Base-by-base conservation (phyloP, 1,284 basidiomycete species). In the Kwoniella shivajii region DNA sequence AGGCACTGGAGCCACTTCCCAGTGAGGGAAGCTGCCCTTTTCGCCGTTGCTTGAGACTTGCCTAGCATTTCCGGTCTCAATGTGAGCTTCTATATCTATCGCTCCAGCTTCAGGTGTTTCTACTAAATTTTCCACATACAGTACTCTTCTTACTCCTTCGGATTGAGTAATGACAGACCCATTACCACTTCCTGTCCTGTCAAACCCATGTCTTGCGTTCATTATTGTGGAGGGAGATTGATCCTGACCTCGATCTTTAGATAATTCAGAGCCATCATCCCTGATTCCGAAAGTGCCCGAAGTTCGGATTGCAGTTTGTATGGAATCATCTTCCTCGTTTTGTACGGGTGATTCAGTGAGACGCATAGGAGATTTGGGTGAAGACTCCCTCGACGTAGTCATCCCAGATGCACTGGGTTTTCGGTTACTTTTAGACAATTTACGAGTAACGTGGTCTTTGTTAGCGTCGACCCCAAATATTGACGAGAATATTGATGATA, bases 211-310 rank as follows among this genome's bases (percentile, higher is more conserved):
- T 36, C 50, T 39, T 30, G 24, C 14, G n/a, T n/a, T n/a, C n/a
- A n/a, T n/a, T n/a, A n/a, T n/a, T 27, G 37, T 27, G 0, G 20
- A n/a, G 6, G 20, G 26, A 16, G 34, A n/a, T 43, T n/a, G 42
- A 20, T 24, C 48, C 4, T 26, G 39, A 26, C 44, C 51, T n/a
- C n/a, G n/a, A 36, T 51, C 26, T 6, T 16, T 24, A 4, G 48
- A 38, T 1, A 62, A 24, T 16, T 64, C 66, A 6, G 68, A 66
- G 0, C 68, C 72, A 48, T 72, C 70, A 53, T 72, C 70, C 18
- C 50, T 47, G 10, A 74, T 61, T 1, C 70, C 69, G 36, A 74
- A 72, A 0, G 64, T 67, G 3, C 65, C 69, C 22, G 65, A 64
- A 0, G 59, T 61, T 11, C 70, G 57, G 10, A 67, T 62, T 0